phyloP scores from a whole-genome alignment of 1,139 yeast species.

The Kluyveromyces marxianus region DNA sequence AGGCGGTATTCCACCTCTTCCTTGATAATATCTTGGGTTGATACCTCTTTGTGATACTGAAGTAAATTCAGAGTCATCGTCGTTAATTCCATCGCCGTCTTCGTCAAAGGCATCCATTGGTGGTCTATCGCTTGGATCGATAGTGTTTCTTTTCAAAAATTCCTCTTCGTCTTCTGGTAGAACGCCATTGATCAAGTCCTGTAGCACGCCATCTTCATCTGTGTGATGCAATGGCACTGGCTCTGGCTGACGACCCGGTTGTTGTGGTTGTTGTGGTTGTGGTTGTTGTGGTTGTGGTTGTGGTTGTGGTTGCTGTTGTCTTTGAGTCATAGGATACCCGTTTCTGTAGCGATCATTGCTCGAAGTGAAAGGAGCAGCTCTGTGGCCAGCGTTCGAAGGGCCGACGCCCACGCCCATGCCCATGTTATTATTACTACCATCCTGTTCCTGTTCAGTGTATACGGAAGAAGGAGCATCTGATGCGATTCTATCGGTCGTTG shows the following conservation, averaged over 20 bases:
- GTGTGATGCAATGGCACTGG: not conserved
- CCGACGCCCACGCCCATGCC: too few species aligned
- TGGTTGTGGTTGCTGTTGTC: too few species aligned
- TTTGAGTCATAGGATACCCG: too few species aligned
- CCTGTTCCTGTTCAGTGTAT: too few species aligned
- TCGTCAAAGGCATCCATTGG: slow-evolving; percentile 10
- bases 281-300: too few species aligned
- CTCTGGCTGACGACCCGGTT: not conserved
- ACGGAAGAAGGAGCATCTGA: too few species aligned
- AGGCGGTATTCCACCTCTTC: not conserved
- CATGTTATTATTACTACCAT: too few species aligned
- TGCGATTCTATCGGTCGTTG: too few species aligned
- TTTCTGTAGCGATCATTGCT: too few species aligned
- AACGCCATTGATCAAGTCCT: slow-evolving; percentile 16
- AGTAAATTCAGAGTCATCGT: slow-evolving; percentile 54
- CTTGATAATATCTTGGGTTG: slow-evolving; percentile 47
- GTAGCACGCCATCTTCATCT: slow-evolving; percentile 11
- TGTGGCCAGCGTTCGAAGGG: too few species aligned
- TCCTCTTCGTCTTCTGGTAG: slow-evolving; percentile 12
- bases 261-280: too few species aligned
- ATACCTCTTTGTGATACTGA: slow-evolving; percentile 73
- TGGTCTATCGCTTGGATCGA: slow-evolving; percentile 17
- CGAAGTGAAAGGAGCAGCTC: too few species aligned
- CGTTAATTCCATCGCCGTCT: slow-evolving; percentile 19
- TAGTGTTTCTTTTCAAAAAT: slow-evolving; percentile 14